Conservation (phyloP, 441 rosid species). For the Corymbia citriodora region DNA sequence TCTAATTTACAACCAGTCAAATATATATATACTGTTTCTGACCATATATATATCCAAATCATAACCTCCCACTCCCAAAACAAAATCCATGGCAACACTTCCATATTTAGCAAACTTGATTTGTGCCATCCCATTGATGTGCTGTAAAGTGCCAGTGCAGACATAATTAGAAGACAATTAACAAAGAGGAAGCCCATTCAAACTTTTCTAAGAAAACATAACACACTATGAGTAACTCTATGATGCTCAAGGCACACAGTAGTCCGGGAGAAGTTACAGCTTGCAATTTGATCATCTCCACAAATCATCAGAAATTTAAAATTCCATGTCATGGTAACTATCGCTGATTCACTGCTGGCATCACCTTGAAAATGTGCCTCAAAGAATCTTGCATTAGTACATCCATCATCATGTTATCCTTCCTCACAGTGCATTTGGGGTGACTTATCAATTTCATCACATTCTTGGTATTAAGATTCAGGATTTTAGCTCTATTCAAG, state of each 20-base stretch:
- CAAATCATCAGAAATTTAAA: neutral
- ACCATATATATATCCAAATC: constrained; percentile 55
- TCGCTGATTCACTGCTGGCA: neutral
- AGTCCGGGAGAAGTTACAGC: neutral
- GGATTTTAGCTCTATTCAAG: neutral
- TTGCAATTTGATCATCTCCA: neutral
- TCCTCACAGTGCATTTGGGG: neutral
- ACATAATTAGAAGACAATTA: neutral
- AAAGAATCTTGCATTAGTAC: neutral
- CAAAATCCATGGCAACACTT: constrained; percentile 66
- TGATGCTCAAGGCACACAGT: neutral
- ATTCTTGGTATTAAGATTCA: neutral
- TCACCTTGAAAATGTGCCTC: neutral
- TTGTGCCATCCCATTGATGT: constrained; percentile 61
- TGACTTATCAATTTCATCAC: neutral
- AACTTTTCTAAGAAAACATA: neutral
- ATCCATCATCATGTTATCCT: neutral
- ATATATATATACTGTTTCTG: neutral
- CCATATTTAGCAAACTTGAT: constrained; percentile 51
- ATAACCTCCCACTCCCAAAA: constrained; percentile 71
- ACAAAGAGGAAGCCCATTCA: neutral
- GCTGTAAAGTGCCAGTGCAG: constrained; percentile 21
- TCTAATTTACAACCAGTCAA: neutral
- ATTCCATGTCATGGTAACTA: neutral
- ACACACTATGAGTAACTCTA: neutral